Conservation (phyloP, 352 stramenopile species). For the Saprolegnia diclina region DNA sequence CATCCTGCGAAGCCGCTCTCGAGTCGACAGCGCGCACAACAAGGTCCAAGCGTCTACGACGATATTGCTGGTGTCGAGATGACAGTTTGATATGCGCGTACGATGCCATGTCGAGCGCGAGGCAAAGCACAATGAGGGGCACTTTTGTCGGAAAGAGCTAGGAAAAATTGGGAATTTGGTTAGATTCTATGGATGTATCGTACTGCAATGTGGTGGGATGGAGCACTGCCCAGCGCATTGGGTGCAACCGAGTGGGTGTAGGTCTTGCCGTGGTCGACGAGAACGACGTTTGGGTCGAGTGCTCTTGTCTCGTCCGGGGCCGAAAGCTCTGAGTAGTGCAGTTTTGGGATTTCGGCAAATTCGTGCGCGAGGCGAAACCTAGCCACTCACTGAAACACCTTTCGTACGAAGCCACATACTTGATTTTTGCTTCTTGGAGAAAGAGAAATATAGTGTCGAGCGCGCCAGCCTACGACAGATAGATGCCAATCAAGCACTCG, state of each 20-base stretch:
- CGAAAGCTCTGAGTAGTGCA: not conserved
- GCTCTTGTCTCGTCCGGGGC: not conserved
- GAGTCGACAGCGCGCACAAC: constrained; percentile 20
- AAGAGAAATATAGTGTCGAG: constrained; percentile 24
- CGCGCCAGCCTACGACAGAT: constrained; percentile 6
- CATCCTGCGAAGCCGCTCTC: not conserved
- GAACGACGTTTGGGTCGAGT: not conserved
- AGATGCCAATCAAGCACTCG: not conserved
- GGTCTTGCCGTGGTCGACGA: constrained; percentile 20
- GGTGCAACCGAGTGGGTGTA: constrained; percentile 10
- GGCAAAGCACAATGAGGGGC: constrained; percentile 15
- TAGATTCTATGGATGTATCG: not conserved
- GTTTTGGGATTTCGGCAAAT: constrained; percentile 24
- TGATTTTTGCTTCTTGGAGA: constrained; percentile 12
- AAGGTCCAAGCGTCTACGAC: constrained; percentile 11
- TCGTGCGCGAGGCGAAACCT: constrained; percentile 12
- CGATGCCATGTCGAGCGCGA: not conserved
- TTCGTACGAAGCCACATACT: not conserved
- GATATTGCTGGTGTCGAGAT: not conserved
- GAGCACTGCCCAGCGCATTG: not conserved
- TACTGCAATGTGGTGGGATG: constrained; percentile 23
- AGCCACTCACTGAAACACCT: not conserved
- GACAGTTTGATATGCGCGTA: not conserved
- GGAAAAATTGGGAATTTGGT: not conserved
- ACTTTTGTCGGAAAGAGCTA: constrained; percentile 22